Evolutionary conservation across 2,329 filamentous ascomycete species (phyloP).

Genomic region (Colletotrichum filicis): DNA sequence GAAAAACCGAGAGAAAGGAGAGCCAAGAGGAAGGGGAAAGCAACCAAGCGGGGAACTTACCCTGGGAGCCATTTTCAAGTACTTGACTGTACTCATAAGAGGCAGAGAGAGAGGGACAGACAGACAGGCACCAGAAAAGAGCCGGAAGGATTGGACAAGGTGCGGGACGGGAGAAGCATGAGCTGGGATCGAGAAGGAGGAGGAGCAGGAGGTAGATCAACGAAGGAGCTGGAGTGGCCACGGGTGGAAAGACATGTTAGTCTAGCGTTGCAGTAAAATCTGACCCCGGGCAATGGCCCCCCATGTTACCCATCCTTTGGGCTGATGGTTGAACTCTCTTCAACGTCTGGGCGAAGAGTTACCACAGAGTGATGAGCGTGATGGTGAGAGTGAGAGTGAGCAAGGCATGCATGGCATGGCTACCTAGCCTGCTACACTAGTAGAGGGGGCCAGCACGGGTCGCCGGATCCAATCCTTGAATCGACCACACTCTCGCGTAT

Average conservation of each 20-base stretch:
- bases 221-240: conserved; percentile 15
- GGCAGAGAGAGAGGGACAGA: background rate
- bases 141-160: conserved; percentile 6
- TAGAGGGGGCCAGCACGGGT: background rate
- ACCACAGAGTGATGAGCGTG: too few relatives aligned
- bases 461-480: conserved; percentile 18
- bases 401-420: conserved; percentile 10
- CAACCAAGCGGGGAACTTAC: conserved; percentile 7
- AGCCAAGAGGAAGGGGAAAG: background rate
- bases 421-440: conserved; percentile 17
- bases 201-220: background rate
- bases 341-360: background rate
- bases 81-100: conserved; percentile 21
- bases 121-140: background rate
- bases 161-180: background rate
- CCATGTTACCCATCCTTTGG: conserved; percentile 26
- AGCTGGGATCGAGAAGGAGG: conserved; percentile 2
- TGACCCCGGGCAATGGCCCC: background rate
- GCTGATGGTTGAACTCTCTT: conserved; percentile 14
- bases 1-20: background rate
- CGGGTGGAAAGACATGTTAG: conserved; percentile 12
- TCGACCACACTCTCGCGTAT: background rate
- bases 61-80: conserved; percentile 25
- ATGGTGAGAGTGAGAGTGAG: background rate
- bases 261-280: conserved; percentile 11